phyloP scores from a whole-genome alignment of 495 filamentous ascomycete species.

The Daldinia vernicosa region DNA sequence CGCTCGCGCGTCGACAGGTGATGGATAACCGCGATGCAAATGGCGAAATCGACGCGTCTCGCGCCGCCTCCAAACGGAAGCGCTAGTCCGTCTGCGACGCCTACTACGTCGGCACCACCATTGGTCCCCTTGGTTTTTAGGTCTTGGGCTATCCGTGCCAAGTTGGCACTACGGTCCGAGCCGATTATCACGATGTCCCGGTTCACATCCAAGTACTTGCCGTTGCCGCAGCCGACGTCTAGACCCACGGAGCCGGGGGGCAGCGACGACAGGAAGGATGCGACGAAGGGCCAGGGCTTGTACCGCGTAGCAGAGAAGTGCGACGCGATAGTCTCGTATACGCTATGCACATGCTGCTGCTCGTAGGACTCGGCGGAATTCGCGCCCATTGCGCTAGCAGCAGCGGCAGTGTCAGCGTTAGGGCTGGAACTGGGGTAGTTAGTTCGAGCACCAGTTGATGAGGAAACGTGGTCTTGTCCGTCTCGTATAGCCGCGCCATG shows the following conservation, averaged over 20 bases:
- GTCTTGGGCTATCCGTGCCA: constrained; percentile 74
- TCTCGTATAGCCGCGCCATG: constrained; percentile 29
- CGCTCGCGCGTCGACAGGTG: constrained; percentile 87
- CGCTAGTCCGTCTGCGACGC: constrained; percentile 76
- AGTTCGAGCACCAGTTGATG: not conserved
- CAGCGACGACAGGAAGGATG: constrained; percentile 75
- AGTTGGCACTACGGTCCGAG: constrained; percentile 83
- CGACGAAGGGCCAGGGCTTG: constrained; percentile 97
- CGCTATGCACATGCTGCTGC: constrained; percentile 83
- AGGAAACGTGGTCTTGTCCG: constrained; percentile 10
- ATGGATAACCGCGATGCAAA: constrained; percentile 94
- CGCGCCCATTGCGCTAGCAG: constrained; percentile 2
- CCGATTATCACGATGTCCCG: constrained; percentile 81
- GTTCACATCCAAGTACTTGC: constrained; percentile 90
- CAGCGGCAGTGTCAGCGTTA: not conserved
- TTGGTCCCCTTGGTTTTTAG: constrained; percentile 61
- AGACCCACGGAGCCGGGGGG: constrained; percentile 80
- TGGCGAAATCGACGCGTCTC: constrained; percentile 84
- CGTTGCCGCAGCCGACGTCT: constrained; percentile 95
- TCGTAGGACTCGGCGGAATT: constrained; percentile 69
- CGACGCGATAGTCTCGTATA: constrained; percentile 92
- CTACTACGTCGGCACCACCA: constrained; percentile 48
- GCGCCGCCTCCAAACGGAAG: constrained; percentile 68
- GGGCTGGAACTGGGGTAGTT: constrained; percentile 5
- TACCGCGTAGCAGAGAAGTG: constrained; percentile 96